These are phyloP conservation scores for Allium sativum DNA, from an alignment of 106 monocot species.

Conservation along the genomic window DNA sequence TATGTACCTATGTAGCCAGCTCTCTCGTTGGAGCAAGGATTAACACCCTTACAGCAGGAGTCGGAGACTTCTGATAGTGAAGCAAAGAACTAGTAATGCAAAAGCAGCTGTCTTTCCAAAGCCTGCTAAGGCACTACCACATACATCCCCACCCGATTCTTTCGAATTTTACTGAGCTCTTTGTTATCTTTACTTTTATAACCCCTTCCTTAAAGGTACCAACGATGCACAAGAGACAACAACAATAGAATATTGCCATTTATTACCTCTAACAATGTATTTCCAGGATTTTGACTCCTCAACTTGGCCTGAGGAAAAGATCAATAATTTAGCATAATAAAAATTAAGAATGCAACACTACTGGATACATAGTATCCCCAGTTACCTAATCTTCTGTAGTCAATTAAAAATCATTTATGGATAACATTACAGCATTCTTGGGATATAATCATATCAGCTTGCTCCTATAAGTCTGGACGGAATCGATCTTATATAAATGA, in stretches of 20 bases:
- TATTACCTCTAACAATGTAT: too few species aligned
- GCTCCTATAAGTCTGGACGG: slow-evolving; percentile 10
- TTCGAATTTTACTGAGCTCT: slow-evolving; percentile 53
- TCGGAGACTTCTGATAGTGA: slow-evolving; percentile 70
- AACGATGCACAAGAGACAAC: too few species aligned
- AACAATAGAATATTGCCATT: too few species aligned
- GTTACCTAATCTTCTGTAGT: slow-evolving; percentile 92
- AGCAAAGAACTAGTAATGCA: slow-evolving; percentile 79
- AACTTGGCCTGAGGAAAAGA: too few species aligned
- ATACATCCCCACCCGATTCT: slow-evolving; percentile 50
- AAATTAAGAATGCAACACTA: not conserved
- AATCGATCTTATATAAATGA: too few species aligned
- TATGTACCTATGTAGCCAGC: slow-evolving; percentile 92
- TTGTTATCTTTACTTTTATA: too few species aligned
- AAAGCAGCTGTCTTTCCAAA: slow-evolving; percentile 99
- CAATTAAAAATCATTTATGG: slow-evolving; percentile 96
- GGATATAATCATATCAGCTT: slow-evolving; percentile 14
- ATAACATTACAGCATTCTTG: slow-evolving; percentile 79
- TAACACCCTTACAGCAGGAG: slow-evolving; percentile 87
- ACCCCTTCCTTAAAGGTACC: too few species aligned
- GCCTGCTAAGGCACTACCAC: slow-evolving; percentile 95
- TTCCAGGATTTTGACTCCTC: too few species aligned
- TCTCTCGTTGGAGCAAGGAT: slow-evolving; percentile 94
- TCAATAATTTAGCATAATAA: not conserved
- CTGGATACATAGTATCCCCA: not conserved